Conservation (phyloP, 164 flowering plant genomes). For the Euptelea pleiosperma region DNA sequence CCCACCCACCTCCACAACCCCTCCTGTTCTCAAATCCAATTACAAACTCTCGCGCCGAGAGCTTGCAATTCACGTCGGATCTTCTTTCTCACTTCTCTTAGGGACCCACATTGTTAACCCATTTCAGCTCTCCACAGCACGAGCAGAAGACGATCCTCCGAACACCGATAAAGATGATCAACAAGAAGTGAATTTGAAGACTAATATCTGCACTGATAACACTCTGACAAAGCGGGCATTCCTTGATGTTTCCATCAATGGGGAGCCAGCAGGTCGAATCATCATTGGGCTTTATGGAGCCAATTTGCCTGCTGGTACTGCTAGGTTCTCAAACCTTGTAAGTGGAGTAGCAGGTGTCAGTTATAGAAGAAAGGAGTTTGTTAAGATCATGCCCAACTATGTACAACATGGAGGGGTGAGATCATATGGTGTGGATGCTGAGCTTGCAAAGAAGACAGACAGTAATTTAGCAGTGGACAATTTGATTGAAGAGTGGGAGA, state of each 20-base stretch:
- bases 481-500: slow-evolving; percentile 42
- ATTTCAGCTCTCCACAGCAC: slow-evolving; percentile 24
- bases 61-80: slow-evolving; percentile 29
- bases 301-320: slow-evolving; percentile 45
- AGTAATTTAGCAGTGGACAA: slow-evolving; percentile 33
- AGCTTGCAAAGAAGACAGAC: slow-evolving; percentile 53
- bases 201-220: slow-evolving; percentile 24
- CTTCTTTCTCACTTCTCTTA: slow-evolving; percentile 41
- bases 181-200: slow-evolving; percentile 9
- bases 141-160: slow-evolving; percentile 38
- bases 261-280: slow-evolving; percentile 66
- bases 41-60: slow-evolving; percentile 52
- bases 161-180: background rate
- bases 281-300: slow-evolving; percentile 53
- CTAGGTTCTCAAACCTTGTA: slow-evolving; percentile 57
- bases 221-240: slow-evolving; percentile 51
- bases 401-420: slow-evolving; percentile 87
- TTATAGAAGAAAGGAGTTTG: slow-evolving; percentile 88
- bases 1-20: slow-evolving; percentile 14
- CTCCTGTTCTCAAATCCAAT: slow-evolving; percentile 16
- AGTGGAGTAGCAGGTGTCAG: slow-evolving; percentile 74
- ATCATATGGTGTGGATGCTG: slow-evolving; percentile 84
- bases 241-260: slow-evolving; percentile 73
- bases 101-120: slow-evolving; percentile 32
- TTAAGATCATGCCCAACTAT: slow-evolving; percentile 79